These are phyloP conservation scores for Xylaria sp. DNA, from an alignment of 495 filamentous ascomycete genomes.

Conservation along the genomic window DNA sequence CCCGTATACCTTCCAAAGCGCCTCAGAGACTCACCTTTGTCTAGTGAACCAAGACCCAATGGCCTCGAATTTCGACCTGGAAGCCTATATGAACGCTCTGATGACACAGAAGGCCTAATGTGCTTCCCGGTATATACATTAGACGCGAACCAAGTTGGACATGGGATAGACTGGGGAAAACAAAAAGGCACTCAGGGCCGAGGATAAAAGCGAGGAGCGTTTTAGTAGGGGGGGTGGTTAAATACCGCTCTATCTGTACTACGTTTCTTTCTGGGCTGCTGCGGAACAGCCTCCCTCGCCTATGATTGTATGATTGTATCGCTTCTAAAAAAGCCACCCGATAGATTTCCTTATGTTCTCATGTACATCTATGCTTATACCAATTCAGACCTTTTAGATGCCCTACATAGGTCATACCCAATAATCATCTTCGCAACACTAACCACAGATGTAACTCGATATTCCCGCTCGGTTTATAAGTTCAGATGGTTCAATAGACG, in stretches of 20 bases:
- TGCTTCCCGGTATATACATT: background rate
- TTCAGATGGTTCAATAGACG: background rate
- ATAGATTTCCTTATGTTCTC: constrained; percentile 53
- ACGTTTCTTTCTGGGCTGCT: constrained; percentile 16
- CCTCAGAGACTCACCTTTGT: constrained; percentile 28
- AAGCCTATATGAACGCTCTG: constrained; percentile 77
- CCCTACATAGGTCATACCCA: constrained; percentile 7
- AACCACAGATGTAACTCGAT: background rate
- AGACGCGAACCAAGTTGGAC: constrained; percentile 19
- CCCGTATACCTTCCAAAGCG: background rate
- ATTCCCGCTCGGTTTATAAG: background rate
- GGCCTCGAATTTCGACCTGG: constrained; percentile 88
- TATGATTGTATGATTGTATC: constrained; percentile 48
- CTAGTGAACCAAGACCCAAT: constrained; percentile 84
- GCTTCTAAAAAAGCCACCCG: constrained; percentile 41
- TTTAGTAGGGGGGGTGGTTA: constrained; percentile 15
- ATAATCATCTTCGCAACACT: background rate
- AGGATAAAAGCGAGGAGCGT: constrained; percentile 21
- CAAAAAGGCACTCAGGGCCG: constrained; percentile 24
- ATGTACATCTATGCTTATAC: constrained; percentile 51
- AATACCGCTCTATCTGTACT: constrained; percentile 16
- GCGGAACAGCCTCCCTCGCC: constrained; percentile 18
- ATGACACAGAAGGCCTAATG: constrained; percentile 53
- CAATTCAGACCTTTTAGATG: constrained; percentile 24
- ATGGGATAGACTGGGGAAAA: constrained; percentile 25